phyloP scores from a whole-genome alignment of 139 green algal genomes.

The Pseudopediastrum boryanum region DNA sequence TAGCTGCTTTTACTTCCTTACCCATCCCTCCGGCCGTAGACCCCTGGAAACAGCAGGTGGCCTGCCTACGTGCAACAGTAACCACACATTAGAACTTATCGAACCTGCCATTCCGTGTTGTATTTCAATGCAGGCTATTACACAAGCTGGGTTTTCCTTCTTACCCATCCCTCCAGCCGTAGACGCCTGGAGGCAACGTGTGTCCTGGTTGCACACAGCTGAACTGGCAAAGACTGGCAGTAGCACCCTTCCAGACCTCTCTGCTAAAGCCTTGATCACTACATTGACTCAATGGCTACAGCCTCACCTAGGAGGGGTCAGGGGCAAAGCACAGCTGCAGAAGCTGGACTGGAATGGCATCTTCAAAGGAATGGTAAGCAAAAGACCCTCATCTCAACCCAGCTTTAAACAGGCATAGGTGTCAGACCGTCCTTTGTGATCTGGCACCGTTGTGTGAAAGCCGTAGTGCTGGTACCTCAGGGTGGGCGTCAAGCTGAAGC shows the following conservation, averaged over 20 bases:
- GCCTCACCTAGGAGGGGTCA: conserved; percentile 43
- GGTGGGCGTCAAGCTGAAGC: neutral
- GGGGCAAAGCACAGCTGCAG: conserved; percentile 37
- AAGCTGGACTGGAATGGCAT: conserved; percentile 36
- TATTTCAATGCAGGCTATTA: conserved; percentile 11
- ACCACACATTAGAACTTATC: too few relatives aligned
- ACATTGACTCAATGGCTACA: conserved; percentile 44
- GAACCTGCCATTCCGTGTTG: too few relatives aligned
- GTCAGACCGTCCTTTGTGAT: neutral
- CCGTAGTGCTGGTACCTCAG: too few relatives aligned
- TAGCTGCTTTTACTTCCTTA: too few relatives aligned
- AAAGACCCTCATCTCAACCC: neutral
- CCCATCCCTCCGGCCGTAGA: too few relatives aligned
- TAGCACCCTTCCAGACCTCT: conserved; percentile 56
- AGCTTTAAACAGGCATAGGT: neutral
- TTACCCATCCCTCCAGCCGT: conserved; percentile 19
- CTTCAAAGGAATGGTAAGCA: conserved; percentile 28
- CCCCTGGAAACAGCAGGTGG: too few relatives aligned
- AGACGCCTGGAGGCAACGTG: conserved; percentile 51
- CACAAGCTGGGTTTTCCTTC: neutral
- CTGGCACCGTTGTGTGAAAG: neutral
- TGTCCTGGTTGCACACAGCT: conserved; percentile 48
- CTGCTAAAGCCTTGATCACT: conserved; percentile 42
- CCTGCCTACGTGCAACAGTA: too few relatives aligned
- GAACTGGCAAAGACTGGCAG: conserved; percentile 14